Base-by-base conservation (phyloP, 371 early-diverging fungal species). In the Cokeromyces recurvatus region DNA sequence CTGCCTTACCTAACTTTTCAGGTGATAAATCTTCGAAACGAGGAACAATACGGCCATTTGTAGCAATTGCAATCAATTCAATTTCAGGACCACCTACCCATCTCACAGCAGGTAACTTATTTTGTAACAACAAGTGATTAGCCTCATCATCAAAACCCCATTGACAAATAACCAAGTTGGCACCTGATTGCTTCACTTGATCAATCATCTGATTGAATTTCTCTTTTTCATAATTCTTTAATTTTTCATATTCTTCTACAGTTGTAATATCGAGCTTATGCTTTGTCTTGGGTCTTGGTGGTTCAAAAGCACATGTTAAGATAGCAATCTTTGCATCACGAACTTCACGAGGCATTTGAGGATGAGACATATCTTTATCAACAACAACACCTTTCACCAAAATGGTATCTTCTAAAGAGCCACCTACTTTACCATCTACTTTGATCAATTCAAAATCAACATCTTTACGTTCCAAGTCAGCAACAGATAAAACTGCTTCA, bases 101-200 rank as follows among this genome's bases (percentile, higher is more conserved):
- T 57, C 99, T 84, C 21, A 99, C 95, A 52, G 99, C 98, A 35
- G 99, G 99, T 25, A 99, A 79, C 63, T 97, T 65, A 77, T 97
- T 93, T 73, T 99, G 97, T 77, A 99, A 73, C 47, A 99, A 78
- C 68, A 99, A 74, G 66, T 98, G 98, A 77, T 99, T 99, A 34
- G 99, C 99, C 74, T 99, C 99, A 66, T 99, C 99, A 74, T 99
- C 99, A 66, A 99, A 99, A 53, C 99, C 99, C 99, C 99, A 99
- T 74, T 99, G 99, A 79, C 99, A 99, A 42, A 99, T 91, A 31
- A 98, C 99, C 22, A 99, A 62, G 75, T 97, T 97, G 42, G 99
- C 99, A 31, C 98, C 98, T 43, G 91, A 82, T 40, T 93, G 89
- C 82, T 99, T 99, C 62, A 99, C 92, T 63, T 84, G 84, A 47